Evolutionary conservation across 176 grass and related monocot species (phyloP), one percentile per base, ranked within the genome.

Genomic region (Musa beccarii): DNA sequence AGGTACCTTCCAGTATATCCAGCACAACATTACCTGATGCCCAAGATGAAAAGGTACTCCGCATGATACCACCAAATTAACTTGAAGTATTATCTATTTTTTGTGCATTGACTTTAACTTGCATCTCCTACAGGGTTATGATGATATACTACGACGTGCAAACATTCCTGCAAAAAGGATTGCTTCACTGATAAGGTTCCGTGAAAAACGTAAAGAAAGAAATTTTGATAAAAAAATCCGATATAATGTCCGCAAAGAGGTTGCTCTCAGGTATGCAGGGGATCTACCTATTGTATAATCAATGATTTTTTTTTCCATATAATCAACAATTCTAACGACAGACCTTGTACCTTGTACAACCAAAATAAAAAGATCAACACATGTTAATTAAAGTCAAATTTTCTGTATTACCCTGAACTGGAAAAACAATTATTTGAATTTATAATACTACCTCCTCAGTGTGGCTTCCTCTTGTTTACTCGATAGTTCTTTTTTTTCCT

Each of bases 191-290:
- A 91, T 93, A 29, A 85, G 95, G 66, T 93, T 91, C 86, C 88
- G 86, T 15, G 86, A 98, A 88, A 98, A 98, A 71, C 77, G 95
- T 16, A 98, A 93, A 80, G 95, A 88, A 82, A 98, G 90, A 86
- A 93, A 91, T 90, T 98, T 91, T 76, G 86, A 98, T 81, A 98
- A 98, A 82, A 93, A 91, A 88, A 91, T 93, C 68, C 95, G 95
- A 53, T 94, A 93, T 74, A 84, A 80, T 76, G 90, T 98, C 66
- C 95, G 95, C 68, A 93, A 90, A 77, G 90, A 98, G 86, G 92
- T 96, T 52, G 92, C 92, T 63, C 86, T 87, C 52, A 96, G 92
- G 92, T 96, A 73, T 72, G 75, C 79, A 68, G 59, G 22, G 26
- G 10, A 71, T 22, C 17, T 10, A 12, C 49, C 62, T 19, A 11